phyloP scores from a whole-genome alignment of 73 alveolate species.

The Paramecium biaurelia region DNA sequence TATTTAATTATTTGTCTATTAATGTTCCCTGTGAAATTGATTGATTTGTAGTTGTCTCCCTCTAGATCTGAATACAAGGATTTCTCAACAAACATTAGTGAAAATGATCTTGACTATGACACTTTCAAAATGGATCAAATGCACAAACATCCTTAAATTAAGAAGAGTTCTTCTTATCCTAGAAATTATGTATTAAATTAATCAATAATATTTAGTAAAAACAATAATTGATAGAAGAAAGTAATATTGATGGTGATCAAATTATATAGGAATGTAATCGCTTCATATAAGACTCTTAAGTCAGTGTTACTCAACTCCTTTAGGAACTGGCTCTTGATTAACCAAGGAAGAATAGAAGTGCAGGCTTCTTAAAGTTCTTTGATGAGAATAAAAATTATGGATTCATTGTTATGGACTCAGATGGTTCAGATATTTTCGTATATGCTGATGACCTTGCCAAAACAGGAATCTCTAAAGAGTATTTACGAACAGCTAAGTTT shows the following conservation, averaged over 20 bases:
- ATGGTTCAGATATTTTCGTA: conserved; percentile 81
- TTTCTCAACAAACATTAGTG: conserved; percentile 32
- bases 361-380: conserved; percentile 78
- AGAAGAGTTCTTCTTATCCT: conserved; percentile 58
- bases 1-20: conserved; percentile 10
- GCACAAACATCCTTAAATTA: neutral
- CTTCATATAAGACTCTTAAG: neutral
- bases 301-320: neutral
- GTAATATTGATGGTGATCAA: conserved; percentile 34
- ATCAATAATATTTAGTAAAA: neutral
- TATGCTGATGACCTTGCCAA: conserved; percentile 76
- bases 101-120: conserved; percentile 23
- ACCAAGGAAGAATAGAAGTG: conserved; percentile 31
- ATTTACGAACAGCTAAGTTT: conserved; percentile 33
- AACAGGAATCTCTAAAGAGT: conserved; percentile 70
- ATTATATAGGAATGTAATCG: conserved; percentile 45
- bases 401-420: conserved; percentile 78
- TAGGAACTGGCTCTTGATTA: conserved; percentile 3
- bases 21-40: conserved; percentile 47
- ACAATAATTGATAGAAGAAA: conserved; percentile 26
- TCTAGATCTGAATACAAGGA: conserved; percentile 27
- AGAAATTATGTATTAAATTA: neutral
- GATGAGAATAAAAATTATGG: conserved; percentile 81
- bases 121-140: conserved; percentile 1
- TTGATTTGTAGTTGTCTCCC: conserved; percentile 3